Evolutionary conservation across 148 eudicot species (phyloP).

Genomic region (Cornus controversa): DNA sequence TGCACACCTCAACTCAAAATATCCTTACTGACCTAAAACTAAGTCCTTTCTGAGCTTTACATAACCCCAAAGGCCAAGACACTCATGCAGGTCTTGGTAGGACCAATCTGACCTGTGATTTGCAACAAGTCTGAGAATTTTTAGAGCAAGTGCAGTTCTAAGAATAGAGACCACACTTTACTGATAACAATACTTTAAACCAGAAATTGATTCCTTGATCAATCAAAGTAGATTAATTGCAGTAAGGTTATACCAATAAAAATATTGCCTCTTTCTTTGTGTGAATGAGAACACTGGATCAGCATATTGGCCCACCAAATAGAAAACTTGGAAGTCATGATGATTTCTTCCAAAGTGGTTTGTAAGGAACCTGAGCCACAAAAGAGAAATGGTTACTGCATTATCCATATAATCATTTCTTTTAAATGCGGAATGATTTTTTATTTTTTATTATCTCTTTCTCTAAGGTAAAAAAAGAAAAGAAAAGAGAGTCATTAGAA

Average conservation of each 20-base stretch:
- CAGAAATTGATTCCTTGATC: too few relatives aligned
- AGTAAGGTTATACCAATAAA: not conserved
- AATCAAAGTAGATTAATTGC: not conserved
- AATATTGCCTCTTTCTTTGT: not conserved
- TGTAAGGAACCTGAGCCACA: conserved; percentile 6
- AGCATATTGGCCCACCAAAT: conserved; percentile 11
- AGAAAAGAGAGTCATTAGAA: not conserved
- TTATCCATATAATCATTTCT: not conserved
- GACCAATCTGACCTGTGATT: too few relatives aligned
- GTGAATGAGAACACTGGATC: not conserved
- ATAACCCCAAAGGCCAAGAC: not conserved
- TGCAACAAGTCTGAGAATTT: too few relatives aligned
- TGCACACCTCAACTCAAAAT: not conserved
- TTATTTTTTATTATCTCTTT: not conserved
- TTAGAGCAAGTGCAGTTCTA: not conserved
- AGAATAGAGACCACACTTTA: too few relatives aligned
- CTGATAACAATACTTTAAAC: too few relatives aligned
- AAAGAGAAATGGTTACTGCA: conserved; percentile 11
- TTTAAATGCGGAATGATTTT: conserved; percentile 11
- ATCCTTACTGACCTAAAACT: not conserved
- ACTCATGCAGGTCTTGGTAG: too few relatives aligned
- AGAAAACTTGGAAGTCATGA: not conserved
- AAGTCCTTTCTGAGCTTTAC: not conserved
- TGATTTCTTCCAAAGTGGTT: not conserved
- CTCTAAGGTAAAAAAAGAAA: not conserved